Evolutionary conservation across 2,329 filamentous ascomycete species (phyloP), one percentile per base, ranked within the genome.

Genomic region (Talaromyces sp.): DNA sequence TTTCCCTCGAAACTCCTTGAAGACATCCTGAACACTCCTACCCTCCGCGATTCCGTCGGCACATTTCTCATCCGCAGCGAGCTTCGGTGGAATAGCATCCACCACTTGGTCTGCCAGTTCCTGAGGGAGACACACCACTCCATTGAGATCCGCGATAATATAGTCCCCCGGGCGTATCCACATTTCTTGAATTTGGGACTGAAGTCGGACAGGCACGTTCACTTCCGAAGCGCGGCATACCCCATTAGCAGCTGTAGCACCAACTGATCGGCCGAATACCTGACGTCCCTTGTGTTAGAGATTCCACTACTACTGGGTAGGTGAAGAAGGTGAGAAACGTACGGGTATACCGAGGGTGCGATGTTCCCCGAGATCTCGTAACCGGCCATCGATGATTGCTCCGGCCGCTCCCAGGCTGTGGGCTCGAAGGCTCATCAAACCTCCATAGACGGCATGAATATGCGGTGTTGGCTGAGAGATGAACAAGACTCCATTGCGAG

Each of bases 401-500:
- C 75, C 75, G 4, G 66, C 67, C 1, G 73, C 75, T 3, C 71
- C 0, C 71, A 62, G 17, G 66, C 63, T 61, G 72, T 29, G 68
- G 0, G 73, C 71, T 2, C 74, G 63, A 4, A 70, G 71, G 35
- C 68, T 71, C 75, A 78, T 78, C 50, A 78, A 59, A 0, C 75
- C 75, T 9, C 75, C 75, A 67, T 69, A 78, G 59, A 73, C 75
- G 8, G 74, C 73, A 43, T 68, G 71, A 52, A 71, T 68, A 17
- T 71, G 58, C 1, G 65, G 67, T 50, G 66, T 67, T 0, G 75
- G 75, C 58, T 75, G 73, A 0, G 70, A 73, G 2, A 78, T 68
- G 60, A 75, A 77, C 7, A 77, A n/a, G n/a, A n/a, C n/a, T n/a
- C n/a, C n/a, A n/a, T n/a, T n/a, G n/a, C n/a, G n/a, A n/a, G n/a